phyloP scores from a whole-genome alignment of 768 basidiomycete genomes.

The Guyanaporus albipodus region DNA sequence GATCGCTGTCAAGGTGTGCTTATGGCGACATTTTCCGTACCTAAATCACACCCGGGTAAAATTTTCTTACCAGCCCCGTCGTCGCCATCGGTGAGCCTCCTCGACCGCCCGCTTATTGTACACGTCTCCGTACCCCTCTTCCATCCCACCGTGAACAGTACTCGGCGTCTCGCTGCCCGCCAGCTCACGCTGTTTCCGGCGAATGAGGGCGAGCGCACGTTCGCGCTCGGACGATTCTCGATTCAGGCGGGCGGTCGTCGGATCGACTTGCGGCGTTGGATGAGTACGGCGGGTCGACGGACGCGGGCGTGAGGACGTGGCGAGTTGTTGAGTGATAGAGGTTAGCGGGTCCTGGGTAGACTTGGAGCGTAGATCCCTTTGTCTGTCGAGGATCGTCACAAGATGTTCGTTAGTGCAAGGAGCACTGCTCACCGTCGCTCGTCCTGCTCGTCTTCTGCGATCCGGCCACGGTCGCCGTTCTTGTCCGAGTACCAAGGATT shows the following conservation, averaged over 20 bases:
- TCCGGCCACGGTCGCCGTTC: conserved; percentile 19
- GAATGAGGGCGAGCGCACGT: conserved; percentile 69
- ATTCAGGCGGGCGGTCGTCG: conserved; percentile 52
- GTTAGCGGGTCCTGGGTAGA: conserved; percentile 67
- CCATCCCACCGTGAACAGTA: conserved; percentile 50
- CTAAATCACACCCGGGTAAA: not conserved
- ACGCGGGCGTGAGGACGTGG: conserved; percentile 32
- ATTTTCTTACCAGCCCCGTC: conserved; percentile 25
- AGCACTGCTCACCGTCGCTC: conserved; percentile 35
- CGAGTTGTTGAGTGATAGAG: conserved; percentile 64
- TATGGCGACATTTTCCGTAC: not conserved
- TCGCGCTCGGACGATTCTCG: conserved; percentile 75
- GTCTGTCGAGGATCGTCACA: conserved; percentile 35
- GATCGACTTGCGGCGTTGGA: conserved; percentile 35
- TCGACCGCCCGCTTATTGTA: conserved; percentile 70
- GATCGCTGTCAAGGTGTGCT: too few relatives aligned
- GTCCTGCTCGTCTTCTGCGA: conserved; percentile 29
- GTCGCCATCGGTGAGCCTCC: conserved; percentile 53
- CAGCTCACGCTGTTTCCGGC: conserved; percentile 60
- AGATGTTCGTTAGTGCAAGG: too few relatives aligned
- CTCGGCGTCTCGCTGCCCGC: conserved; percentile 67
- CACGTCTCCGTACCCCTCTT: conserved; percentile 59
- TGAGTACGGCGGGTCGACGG: conserved; percentile 13
- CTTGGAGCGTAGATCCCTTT: conserved; percentile 61
- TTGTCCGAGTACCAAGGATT: conserved; percentile 70